Evolutionary conservation across 208 protist species (phyloP), one percentile per base, ranked within the genome.

Genomic region (Herpetomonas samuelpessoai): DNA sequence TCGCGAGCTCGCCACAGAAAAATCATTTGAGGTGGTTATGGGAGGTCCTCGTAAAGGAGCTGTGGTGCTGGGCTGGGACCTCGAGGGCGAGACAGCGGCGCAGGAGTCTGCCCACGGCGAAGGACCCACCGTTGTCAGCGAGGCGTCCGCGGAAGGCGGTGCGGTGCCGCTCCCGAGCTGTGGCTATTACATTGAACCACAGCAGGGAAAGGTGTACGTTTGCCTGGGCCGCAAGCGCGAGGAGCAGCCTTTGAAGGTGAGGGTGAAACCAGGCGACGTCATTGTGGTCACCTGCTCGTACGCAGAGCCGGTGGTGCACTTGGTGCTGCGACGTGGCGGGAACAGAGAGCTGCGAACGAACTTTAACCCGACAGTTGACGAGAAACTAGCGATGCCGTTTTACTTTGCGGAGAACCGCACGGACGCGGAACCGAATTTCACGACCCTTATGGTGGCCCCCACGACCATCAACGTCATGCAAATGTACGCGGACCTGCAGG

Each of bases 1-100:
- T 58, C 75, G 76, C 10, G 70, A 80, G 35, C 57, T 62, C 12
- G 75, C 76, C 48, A 79, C 83, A 19, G 65, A 68, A 35, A 88
- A 85, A 67, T 68, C 74, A 6, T 88, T 91, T 50, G 68, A 76
- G 48, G 75, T 87, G 12, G 49, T 68, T 26, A 24, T 93, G 12
- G 71, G 70, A 44, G 62, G 65, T n/a, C 50, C 70, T 27, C 57
- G 88, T 28, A 80, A 69, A 45, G 88, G 88, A 28, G 71, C 72
- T 56, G 74, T 95, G 46, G 63, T 84, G 6, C 65, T 91, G 18
- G 88, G 88, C 26, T 95, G 88, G 85, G 65, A 82, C 53, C 44
- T 85, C 51, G 59, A 71, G 45, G 35, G 35, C 6, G 35, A 41
- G 14, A 14, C 9, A 14, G 9, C 35, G 14, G 9, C 35, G 14